Conservation (phyloP, 768 basidiomycete genomes). For the Sporobolomyces pararoseus region DNA sequence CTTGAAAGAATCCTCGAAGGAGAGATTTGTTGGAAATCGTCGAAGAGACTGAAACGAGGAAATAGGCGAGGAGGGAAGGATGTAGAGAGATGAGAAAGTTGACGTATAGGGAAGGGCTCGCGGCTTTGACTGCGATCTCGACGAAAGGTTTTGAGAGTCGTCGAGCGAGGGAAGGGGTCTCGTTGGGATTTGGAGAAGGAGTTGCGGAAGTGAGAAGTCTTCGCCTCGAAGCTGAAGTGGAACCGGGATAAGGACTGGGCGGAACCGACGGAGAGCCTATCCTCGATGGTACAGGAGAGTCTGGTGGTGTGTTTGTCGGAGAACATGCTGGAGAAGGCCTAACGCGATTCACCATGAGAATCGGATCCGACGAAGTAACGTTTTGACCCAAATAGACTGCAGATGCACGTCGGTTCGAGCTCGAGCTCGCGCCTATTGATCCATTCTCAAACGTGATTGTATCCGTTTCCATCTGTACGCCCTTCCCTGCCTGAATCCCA, state of each 20-base stretch:
- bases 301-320: constrained; percentile 13
- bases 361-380: not conserved
- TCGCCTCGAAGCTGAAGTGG: not conserved
- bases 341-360: not conserved
- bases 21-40: constrained; percentile 37
- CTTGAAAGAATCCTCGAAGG: constrained; percentile 34
- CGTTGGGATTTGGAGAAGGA: not conserved
- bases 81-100: constrained; percentile 23
- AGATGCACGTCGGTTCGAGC: constrained; percentile 5
- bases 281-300: not conserved
- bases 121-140: constrained; percentile 2
- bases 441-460: not conserved
- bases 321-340: constrained; percentile 6
- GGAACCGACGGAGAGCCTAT: constrained; percentile 5
- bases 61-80: constrained; percentile 27
- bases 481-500: too few species aligned
- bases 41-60: constrained; percentile 27
- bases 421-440: not conserved
- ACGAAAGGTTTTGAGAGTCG: constrained; percentile 16
- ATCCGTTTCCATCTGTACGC: constrained; percentile 1
- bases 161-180: not conserved
- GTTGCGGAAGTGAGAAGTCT: not conserved
- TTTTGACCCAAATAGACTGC: not conserved
- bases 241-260: constrained; percentile 6
- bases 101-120: constrained; percentile 21